Base-by-base conservation (phyloP, 2,329 filamentous ascomycete species). In the Cordyceps pruinosa region DNA sequence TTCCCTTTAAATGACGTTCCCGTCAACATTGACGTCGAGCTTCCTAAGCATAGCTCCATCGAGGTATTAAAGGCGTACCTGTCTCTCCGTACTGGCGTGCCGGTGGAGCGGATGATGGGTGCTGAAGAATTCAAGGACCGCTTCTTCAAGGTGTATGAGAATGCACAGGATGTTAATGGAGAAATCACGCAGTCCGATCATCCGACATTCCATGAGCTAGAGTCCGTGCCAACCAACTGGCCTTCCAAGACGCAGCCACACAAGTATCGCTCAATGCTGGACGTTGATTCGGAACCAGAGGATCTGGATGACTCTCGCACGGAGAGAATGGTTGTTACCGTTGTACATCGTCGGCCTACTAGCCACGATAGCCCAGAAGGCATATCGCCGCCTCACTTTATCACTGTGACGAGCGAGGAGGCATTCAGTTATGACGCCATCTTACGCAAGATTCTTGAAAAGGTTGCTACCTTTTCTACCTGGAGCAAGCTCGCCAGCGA, bases 111-210 rank as follows among this genome's bases (percentile, higher is more conserved):
- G 13, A 68, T 97, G n/a, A 84, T 96, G 67, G 85, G 86, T 15
- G 86, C 84, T 1, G 94, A 99, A 66, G 84, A 95, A 51, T 96
- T 90, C 69, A 88, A 84, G 63, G 78, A 84, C 63, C 90, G 87
- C 64, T 92, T 97, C 70, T 97, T 92, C 77, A 93, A 91, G 67
- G 80, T 90, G 50, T 91, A 94, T 62, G 82, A 90, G 25, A 89
- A 97, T 65, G 75, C 74, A 5, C 68, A 70, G 8, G 78, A 79
- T 30, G 84, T 92, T 10, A 84, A 85, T 0, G 91, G 96, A 57
- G 83, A 86, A 48, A 92, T 97, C 55, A 71, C 76, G 25, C 61
- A 67, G 23, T 88, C 88, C 58, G 82, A 88, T 56, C 76, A 89
- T 47, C 83, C 82, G 12, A 81, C 90, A 28, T 87, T 84, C 32